Evolutionary conservation across 2,329 filamentous ascomycete genomes (phyloP).

Genomic region (Nannizzia gypsea): DNA sequence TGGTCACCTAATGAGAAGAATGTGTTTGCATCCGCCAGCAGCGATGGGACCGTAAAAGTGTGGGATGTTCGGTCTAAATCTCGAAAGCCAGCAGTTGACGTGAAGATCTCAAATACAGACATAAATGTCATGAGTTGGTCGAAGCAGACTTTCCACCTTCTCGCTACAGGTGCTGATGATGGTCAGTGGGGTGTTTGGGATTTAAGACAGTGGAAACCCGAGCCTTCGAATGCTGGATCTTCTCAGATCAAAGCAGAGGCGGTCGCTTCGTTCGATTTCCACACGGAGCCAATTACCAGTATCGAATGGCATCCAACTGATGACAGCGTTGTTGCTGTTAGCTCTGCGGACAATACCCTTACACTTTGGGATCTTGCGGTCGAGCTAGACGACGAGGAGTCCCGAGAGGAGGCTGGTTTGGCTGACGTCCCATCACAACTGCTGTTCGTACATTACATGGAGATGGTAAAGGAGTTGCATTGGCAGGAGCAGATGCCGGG

Average conservation of each 20-base stretch:
- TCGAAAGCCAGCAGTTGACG: slow-evolving; percentile 72
- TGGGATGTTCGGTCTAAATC: slow-evolving; percentile 93
- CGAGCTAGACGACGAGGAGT: slow-evolving; percentile 89
- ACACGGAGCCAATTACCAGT: slow-evolving; percentile 91
- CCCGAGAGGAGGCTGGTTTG: slow-evolving; percentile 68
- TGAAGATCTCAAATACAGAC: slow-evolving; percentile 71
- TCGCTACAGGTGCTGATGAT: slow-evolving; percentile 86
- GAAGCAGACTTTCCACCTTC: slow-evolving; percentile 70
- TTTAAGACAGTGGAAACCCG: slow-evolving; percentile 81
- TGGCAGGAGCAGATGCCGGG: slow-evolving; percentile 97
- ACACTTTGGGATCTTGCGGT: slow-evolving; percentile 96
- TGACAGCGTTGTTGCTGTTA: slow-evolving; percentile 87
- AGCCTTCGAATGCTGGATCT: slow-evolving; percentile 33
- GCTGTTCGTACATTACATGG: slow-evolving; percentile 92
- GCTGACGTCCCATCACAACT: slow-evolving; percentile 88
- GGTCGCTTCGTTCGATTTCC: slow-evolving; percentile 88
- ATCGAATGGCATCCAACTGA: slow-evolving; percentile 97
- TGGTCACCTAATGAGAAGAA: slow-evolving; percentile 91
- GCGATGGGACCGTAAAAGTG: slow-evolving; percentile 86
- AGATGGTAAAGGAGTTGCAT: slow-evolving; percentile 87
- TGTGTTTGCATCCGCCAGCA: slow-evolving; percentile 88
- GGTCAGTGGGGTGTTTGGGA: slow-evolving; percentile 96
- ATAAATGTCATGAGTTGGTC: slow-evolving; percentile 98
- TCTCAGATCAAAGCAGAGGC: slow-evolving; percentile 52
- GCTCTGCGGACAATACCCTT: slow-evolving; percentile 83